These are phyloP conservation scores for Beauveria sp. DNA, from an alignment of 2,329 filamentous ascomycete genomes.

Conservation along the genomic window DNA sequence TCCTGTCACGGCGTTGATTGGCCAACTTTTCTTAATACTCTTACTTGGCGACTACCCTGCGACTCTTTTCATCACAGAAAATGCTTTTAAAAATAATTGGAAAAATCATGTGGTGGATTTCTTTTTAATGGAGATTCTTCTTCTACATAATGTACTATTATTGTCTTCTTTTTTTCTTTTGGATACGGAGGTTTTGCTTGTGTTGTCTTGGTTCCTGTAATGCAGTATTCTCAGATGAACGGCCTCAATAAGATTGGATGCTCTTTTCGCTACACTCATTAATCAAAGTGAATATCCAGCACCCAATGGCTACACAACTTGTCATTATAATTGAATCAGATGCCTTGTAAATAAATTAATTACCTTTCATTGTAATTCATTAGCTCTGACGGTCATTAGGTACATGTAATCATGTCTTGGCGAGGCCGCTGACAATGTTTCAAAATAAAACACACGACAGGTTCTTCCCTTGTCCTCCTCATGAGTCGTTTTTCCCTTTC, in stretches of 20 bases:
- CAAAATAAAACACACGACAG: no score
- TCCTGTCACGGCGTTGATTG: background rate
- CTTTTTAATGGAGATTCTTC: background rate
- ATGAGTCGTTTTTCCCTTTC: no score
- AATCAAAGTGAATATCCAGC: background rate
- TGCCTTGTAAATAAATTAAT: no score
- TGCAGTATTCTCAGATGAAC: background rate
- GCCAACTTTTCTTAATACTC: background rate
- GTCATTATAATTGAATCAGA: no score
- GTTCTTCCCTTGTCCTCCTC: no score
- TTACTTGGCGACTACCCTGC: background rate
- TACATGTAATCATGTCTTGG: no score
- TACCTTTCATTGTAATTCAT: no score
- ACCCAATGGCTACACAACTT: no score
- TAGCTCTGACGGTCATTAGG: no score
- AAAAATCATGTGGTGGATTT: background rate
- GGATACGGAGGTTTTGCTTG: background rate
- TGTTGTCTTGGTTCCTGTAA: background rate
- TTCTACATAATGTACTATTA: conserved; percentile 4
- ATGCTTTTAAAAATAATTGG: background rate
- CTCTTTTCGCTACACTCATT: background rate
- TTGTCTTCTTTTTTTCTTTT: background rate
- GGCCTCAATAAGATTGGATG: conserved; percentile 8
- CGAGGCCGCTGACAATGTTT: no score
- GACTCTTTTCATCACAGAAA: background rate